Percentiles rank a stretch among this genome's conserved stretches.
Evolutionary conservation across 768 basidiomycete species (phyloP).

Genomic region (Suillus variegatus): DNA sequence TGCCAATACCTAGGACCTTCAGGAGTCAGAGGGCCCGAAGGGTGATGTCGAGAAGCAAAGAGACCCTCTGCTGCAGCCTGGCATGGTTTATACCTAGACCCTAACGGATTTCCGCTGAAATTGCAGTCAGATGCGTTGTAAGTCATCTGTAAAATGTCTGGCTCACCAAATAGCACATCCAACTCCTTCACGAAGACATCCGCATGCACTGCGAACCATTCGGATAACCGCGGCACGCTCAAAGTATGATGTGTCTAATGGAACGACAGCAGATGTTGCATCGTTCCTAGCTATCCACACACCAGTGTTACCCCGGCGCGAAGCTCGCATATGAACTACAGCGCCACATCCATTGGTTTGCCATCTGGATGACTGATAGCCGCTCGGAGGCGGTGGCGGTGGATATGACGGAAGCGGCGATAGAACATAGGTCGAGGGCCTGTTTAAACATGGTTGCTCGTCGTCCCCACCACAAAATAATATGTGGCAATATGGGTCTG

Average conservation of each 20-base stretch:
- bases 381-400: conserved; percentile 23
- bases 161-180: conserved; percentile 63
- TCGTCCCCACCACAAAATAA: conserved; percentile 46
- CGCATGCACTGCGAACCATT: conserved; percentile 58
- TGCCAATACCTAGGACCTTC: conserved; percentile 48
- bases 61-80: conserved; percentile 54
- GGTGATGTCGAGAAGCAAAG: conserved; percentile 25
- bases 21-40: conserved; percentile 32
- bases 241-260: conserved; percentile 61
- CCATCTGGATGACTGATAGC: conserved; percentile 13
- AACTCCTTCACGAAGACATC: conserved; percentile 67
- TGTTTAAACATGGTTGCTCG: conserved; percentile 11
- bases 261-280: conserved; percentile 54
- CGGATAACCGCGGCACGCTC: conserved; percentile 48
- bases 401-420: conserved; percentile 40
- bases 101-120: conserved; percentile 63
- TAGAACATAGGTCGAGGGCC: conserved; percentile 28
- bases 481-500: conserved; percentile 31
- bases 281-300: conserved; percentile 61
- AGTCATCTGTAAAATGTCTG: neutral
- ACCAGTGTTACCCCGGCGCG: conserved; percentile 49
- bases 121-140: conserved; percentile 13
- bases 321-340: conserved; percentile 56
- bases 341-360: conserved; percentile 64
- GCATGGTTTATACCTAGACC: conserved; percentile 63